Conservation (phyloP, 805 yeast genomes). For the Spathaspora hagerdaliae region DNA sequence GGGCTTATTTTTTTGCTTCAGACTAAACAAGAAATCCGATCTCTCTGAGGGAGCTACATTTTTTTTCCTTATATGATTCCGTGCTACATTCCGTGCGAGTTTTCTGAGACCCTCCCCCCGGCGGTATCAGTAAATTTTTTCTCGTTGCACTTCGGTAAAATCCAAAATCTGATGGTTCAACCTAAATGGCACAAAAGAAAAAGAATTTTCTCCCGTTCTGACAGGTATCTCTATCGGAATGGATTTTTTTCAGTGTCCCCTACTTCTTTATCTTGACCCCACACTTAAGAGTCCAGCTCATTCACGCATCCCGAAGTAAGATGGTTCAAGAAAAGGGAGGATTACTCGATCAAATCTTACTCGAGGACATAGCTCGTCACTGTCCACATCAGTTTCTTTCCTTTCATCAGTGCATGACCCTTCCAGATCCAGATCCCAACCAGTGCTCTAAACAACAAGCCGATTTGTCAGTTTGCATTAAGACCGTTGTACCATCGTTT, state of each 20-base stretch:
- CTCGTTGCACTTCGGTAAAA: too few relatives aligned
- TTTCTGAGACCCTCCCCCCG: too few relatives aligned
- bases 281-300: not conserved
- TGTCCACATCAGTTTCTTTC: slow-evolving; percentile 73
- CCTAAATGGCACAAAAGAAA: too few relatives aligned
- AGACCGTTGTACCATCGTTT: slow-evolving; percentile 63
- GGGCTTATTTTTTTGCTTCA: not conserved
- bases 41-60: too few relatives aligned
- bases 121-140: too few relatives aligned
- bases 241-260: too few relatives aligned
- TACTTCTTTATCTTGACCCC: not conserved
- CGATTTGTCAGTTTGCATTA: slow-evolving; percentile 60
- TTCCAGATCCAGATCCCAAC: slow-evolving; percentile 47
- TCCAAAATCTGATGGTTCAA: too few relatives aligned
- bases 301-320: not conserved
- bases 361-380: slow-evolving; percentile 71
- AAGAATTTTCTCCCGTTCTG: too few relatives aligned
- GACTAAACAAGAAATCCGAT: too few relatives aligned
- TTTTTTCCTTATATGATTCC: too few relatives aligned
- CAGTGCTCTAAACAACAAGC: slow-evolving; percentile 56
- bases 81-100: too few relatives aligned
- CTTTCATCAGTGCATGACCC: slow-evolving; percentile 69
- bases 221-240: too few relatives aligned
- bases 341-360: slow-evolving; percentile 63
- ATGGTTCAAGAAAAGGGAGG: slow-evolving; percentile 4